A percentile compares a stretch with the other conserved stretches of the same genome.
Evolutionary conservation across 805 yeast genomes (phyloP).

Genomic region (Candida cerambycidarum): DNA sequence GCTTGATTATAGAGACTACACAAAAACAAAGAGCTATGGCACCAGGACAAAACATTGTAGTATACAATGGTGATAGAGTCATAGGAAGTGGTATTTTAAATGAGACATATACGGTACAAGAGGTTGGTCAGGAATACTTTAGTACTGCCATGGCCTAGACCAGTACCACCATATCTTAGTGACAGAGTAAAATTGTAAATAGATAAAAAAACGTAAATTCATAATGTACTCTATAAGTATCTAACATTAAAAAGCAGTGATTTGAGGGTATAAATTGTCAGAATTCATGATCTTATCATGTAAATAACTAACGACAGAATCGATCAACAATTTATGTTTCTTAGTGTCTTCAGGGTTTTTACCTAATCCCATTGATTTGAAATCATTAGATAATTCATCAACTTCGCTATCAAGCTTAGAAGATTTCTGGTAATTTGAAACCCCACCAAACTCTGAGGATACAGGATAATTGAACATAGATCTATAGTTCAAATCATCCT

Average conservation of each 20-base stretch:
- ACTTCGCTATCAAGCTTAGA: constrained; percentile 22
- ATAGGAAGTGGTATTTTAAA: constrained; percentile 51
- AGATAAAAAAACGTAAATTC: not conserved
- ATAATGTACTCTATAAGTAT: too few species aligned
- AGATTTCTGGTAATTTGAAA: constrained; percentile 36
- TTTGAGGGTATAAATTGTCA: constrained; percentile 36
- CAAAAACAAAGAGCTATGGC: constrained; percentile 71
- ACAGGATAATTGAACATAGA: constrained; percentile 12
- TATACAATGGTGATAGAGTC: constrained; percentile 66
- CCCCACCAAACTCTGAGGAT: constrained; percentile 35
- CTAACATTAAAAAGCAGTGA: constrained; percentile 35
- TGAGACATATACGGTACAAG: constrained; percentile 11
- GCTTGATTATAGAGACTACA: constrained; percentile 38
- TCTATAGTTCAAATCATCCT: constrained; percentile 6
- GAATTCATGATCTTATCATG: constrained; percentile 17
- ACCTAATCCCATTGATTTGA: constrained; percentile 19
- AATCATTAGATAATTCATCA: constrained; percentile 13
- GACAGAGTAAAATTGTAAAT: not conserved
- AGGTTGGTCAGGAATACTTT: too few species aligned
- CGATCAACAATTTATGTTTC: constrained; percentile 37
- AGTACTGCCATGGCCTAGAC: too few species aligned
- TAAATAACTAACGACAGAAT: constrained; percentile 33
- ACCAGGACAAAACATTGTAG: constrained; percentile 81
- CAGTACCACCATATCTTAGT: too few species aligned
- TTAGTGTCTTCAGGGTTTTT: constrained; percentile 23